A percentile compares a stretch with the other conserved stretches of the same genome.
Conservation (phyloP, 768 basidiomycete species). For the Hygrocybe coccinea region DNA sequence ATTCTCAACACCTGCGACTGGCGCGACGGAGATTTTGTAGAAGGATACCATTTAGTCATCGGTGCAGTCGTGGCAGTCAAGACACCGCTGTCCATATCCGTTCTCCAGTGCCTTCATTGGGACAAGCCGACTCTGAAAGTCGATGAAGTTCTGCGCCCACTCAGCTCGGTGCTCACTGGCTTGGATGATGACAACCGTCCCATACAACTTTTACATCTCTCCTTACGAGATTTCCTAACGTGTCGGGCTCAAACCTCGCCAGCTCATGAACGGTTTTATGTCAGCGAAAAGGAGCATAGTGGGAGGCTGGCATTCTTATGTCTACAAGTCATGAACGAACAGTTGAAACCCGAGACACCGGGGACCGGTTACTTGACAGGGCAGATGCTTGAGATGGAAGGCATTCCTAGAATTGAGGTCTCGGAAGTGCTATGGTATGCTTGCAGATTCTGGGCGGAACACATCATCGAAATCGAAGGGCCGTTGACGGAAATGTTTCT, state of each 20-base stretch:
- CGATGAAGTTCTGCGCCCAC: not conserved
- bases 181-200: not conserved
- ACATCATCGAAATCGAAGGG: slow-evolving; percentile 2
- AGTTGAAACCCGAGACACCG: not conserved
- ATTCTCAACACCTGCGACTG: slow-evolving; percentile 5
- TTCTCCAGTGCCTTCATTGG: not conserved
- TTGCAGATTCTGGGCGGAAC: slow-evolving; percentile 6
- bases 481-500: not conserved
- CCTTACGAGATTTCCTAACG: slow-evolving; percentile 3
- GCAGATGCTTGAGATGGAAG: not conserved
- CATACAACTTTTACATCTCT: slow-evolving; percentile 3
- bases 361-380: not conserved
- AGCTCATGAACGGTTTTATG: not conserved
- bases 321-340: not conserved
- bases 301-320: not conserved
- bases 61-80: slow-evolving; percentile 5
- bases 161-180: slow-evolving; percentile 4
- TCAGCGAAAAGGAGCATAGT: not conserved
- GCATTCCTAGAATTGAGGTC: not conserved
- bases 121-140: not conserved
- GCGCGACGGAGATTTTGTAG: not conserved
- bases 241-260: not conserved
- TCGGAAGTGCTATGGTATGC: slow-evolving; percentile 6
- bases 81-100: slow-evolving; percentile 4
- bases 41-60: slow-evolving; percentile 1